Base-by-base conservation (phyloP, 2,329 filamentous ascomycete species). In the Calonectria pseudoturangicola region DNA sequence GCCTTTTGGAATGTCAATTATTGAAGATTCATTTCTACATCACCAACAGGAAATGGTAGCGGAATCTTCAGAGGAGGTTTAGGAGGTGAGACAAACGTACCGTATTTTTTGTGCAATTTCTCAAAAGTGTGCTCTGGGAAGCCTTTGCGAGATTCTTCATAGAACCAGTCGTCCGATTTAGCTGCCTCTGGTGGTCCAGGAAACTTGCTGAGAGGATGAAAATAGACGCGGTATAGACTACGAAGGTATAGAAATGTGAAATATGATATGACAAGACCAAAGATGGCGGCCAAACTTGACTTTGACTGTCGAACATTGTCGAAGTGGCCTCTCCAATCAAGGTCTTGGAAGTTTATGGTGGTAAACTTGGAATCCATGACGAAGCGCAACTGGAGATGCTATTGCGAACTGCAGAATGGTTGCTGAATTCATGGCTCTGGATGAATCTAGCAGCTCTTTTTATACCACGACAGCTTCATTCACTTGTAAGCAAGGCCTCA, bases 201-300 rank as follows among this genome's bases (percentile, higher is more conserved):
- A 58, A 58, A 58, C 16, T 58, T 58, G 33, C 54, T 58, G 21
- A 58, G 54, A 41, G 54, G 54, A 21, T 58, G 54, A 15, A 58
- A 41, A 10, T 58, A 25, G 10, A 58, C 18, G 21, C 54, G 54
- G 15, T 58, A 58, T 12, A 58, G 12, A 28, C 54, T 33, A 27
- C 21, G 54, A 15, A 58, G 7, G 3, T 58, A 58, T 4, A 5
- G 41, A 41, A 58, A 41, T 1, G n/a, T 33, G 6, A 39, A 39
- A 36, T 58, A 58, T 12, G n/a, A 6, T 4, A 36, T 21, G 13
- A 25, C n/a, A 41, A 58, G 4, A 4, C 3, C n/a, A n/a, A 41
- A 6, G 21, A 33, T 4, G 13, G 33, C 54, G 7, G 54, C 33
- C 2, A 58, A 16, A 9, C 54, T n/a, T 15, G 7, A 2, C 9